A percentile compares a stretch with the other conserved stretches of the same genome.
Conservation (phyloP, 2,329 filamentous ascomycete genomes). For the Colletotrichum musae region DNA sequence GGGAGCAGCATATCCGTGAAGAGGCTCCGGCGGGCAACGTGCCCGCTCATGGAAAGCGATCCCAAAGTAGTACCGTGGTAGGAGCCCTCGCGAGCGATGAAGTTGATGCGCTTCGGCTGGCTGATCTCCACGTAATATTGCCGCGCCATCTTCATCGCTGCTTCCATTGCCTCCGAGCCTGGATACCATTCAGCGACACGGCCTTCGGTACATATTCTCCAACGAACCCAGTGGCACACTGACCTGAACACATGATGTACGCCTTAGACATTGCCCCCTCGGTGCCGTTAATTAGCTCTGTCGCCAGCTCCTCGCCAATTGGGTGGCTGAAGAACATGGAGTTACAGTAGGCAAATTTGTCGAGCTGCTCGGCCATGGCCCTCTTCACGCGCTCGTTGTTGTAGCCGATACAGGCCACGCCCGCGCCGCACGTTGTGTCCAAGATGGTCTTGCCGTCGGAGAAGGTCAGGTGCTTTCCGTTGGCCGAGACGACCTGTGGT, state of each 20-base stretch:
- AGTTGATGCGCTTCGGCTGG: constrained; percentile 69
- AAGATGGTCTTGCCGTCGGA: constrained; percentile 62
- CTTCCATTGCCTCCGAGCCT: constrained; percentile 67
- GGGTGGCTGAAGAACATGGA: constrained; percentile 61
- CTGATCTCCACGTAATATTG: constrained; percentile 62
- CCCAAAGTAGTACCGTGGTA: constrained; percentile 83
- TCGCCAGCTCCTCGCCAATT: constrained; percentile 57
- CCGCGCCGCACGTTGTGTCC: constrained; percentile 81
- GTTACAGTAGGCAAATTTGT: constrained; percentile 64
- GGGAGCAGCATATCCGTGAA: constrained; percentile 74
- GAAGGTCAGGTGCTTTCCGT: constrained; percentile 40
- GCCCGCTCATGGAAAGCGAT: constrained; percentile 74
- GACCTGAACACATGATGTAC: constrained; percentile 51
- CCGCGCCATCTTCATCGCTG: constrained; percentile 63
- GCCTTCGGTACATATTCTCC: not conserved
- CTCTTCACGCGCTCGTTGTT: constrained; percentile 71
- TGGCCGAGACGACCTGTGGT: constrained; percentile 36
- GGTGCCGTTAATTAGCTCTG: constrained; percentile 55
- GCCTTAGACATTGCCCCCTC: constrained; percentile 54
- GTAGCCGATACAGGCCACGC: constrained; percentile 80
- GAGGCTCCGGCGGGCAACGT: constrained; percentile 70
- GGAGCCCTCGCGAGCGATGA: constrained; percentile 77
- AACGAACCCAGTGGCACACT: not conserved
- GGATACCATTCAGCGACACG: not conserved
- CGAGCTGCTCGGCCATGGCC: constrained; percentile 73